Evolutionary conservation across 2,329 filamentous ascomycete species (phyloP).

Genomic region (Cadophora malorum): DNA sequence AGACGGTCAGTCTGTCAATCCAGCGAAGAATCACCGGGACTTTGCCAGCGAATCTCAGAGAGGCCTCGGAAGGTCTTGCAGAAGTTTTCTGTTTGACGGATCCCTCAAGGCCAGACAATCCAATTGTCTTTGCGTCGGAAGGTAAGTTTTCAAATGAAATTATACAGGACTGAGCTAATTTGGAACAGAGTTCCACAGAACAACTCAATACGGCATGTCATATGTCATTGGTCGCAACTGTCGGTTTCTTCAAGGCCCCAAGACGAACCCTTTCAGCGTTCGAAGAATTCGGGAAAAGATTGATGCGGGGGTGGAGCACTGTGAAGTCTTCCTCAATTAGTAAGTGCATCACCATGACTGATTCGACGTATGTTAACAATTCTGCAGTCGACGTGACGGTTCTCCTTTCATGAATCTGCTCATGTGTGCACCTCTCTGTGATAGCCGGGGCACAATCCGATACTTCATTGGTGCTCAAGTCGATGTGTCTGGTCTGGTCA

Average conservation of each 20-base stretch:
- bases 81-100: slow-evolving; percentile 82
- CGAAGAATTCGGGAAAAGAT: slow-evolving; percentile 67
- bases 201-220: slow-evolving; percentile 75
- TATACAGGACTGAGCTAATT: no score
- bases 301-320: slow-evolving; percentile 69
- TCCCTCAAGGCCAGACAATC: slow-evolving; percentile 74
- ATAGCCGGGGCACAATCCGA: slow-evolving; percentile 64
- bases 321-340: slow-evolving; percentile 79
- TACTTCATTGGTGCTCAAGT: slow-evolving; percentile 73
- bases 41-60: slow-evolving; percentile 65
- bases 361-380: slow-evolving; percentile 19
- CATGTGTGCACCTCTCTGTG: slow-evolving; percentile 68
- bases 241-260: slow-evolving; percentile 78
- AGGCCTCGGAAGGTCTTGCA: slow-evolving; percentile 76
- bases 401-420: slow-evolving; percentile 72
- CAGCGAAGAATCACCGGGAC: slow-evolving; percentile 71
- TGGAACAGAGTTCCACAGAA: slow-evolving; percentile 69
- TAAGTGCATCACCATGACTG: slow-evolving; percentile 45
- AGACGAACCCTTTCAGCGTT: slow-evolving; percentile 69
- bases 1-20: slow-evolving; percentile 73
- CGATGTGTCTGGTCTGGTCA: slow-evolving; percentile 67
- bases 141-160: slow-evolving; percentile 53
- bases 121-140: slow-evolving; percentile 79
- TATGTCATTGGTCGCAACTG: slow-evolving; percentile 80
- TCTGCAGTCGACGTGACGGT: slow-evolving; percentile 63